Evolutionary conservation across 768 basidiomycete species (phyloP).

Genomic region (Tylopilus balloui): DNA sequence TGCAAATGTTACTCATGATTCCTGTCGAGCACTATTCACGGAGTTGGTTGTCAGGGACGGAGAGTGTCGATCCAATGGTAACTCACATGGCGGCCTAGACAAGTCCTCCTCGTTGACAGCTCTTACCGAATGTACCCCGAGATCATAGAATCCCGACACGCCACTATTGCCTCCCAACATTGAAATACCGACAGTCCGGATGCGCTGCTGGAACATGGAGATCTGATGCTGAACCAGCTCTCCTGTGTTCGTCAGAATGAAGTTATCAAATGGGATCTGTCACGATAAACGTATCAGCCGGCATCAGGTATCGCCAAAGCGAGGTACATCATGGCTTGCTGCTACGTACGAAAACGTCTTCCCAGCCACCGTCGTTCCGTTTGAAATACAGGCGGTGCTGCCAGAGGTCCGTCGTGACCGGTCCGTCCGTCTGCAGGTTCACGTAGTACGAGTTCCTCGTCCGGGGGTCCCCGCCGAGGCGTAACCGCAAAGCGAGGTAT

Average conservation of each 20-base stretch:
- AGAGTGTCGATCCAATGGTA: not conserved
- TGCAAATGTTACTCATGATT: constrained; percentile 13
- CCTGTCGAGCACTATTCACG: constrained; percentile 20
- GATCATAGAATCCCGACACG: constrained; percentile 70
- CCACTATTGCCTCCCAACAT: constrained; percentile 81
- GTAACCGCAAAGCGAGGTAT: constrained; percentile 77
- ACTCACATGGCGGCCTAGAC: constrained; percentile 30
- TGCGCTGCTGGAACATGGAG: constrained; percentile 65
- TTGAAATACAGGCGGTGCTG: constrained; percentile 87
- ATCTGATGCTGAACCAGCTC: constrained; percentile 68
- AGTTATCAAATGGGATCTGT: constrained; percentile 78
- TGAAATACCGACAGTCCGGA: constrained; percentile 83
- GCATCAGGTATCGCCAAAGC: not conserved
- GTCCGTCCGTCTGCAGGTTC: constrained; percentile 87
- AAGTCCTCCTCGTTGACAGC: constrained; percentile 76
- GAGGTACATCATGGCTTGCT: not conserved
- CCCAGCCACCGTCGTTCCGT: constrained; percentile 64
- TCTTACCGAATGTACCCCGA: constrained; percentile 76
- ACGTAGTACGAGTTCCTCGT: constrained; percentile 86
- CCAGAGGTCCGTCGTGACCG: constrained; percentile 82
- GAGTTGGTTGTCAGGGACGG: not conserved
- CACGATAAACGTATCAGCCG: constrained; percentile 5
- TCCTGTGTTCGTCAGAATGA: constrained; percentile 71
- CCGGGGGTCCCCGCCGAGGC: constrained; percentile 69
- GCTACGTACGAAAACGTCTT: constrained; percentile 76